These are phyloP conservation scores for Mucuna pruriens DNA, from an alignment of 306 rosid genomes.

Conservation along the genomic window DNA sequence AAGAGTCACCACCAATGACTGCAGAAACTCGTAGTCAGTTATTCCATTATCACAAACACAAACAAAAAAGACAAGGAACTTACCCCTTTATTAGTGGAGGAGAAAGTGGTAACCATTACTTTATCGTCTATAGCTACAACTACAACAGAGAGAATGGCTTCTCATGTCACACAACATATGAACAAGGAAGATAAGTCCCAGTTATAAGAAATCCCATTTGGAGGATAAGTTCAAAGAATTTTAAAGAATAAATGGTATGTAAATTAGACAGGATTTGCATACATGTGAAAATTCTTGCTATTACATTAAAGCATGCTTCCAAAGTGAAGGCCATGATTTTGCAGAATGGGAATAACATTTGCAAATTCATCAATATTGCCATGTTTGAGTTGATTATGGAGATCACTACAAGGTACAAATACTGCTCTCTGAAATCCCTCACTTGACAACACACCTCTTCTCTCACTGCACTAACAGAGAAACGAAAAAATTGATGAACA, in stretches of 20 bases:
- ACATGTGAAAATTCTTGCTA: not conserved
- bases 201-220: not conserved
- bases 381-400: not conserved
- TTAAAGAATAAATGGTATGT: not conserved
- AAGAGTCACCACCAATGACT: too few species aligned
- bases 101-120: not conserved
- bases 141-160: not conserved
- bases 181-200: not conserved
- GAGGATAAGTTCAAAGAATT: not conserved
- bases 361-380: not conserved
- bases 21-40: too few species aligned
- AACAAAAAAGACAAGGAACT: conserved; percentile 7
- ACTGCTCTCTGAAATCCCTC: not conserved
- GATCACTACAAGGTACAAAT: not conserved
- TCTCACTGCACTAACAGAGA: too few species aligned
- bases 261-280: not conserved
- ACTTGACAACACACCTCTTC: not conserved
- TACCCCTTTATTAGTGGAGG: conserved; percentile 6
- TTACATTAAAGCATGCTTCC: not conserved
- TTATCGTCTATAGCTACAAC: not conserved
- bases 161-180: not conserved
- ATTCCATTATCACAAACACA: conserved; percentile 6
- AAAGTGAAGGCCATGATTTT: not conserved
- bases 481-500: too few species aligned
- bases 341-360: not conserved